phyloP scores from a whole-genome alignment of 2,329 filamentous ascomycete species.

The Trichophyton simii region DNA sequence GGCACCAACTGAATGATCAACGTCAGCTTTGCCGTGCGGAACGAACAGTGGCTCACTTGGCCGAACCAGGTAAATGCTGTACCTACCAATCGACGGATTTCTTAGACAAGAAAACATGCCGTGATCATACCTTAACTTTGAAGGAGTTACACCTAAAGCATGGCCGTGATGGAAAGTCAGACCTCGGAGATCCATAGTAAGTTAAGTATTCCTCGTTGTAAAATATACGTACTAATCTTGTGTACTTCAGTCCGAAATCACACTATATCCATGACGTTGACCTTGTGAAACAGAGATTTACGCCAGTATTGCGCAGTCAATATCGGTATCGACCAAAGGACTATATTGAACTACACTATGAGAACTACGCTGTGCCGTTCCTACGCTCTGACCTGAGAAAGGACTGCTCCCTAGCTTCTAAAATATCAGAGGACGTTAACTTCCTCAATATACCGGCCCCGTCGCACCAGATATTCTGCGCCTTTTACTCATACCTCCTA shows the following conservation, averaged over 20 bases:
- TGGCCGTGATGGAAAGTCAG: not conserved
- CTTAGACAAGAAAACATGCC: constrained; percentile 5
- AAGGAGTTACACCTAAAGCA: constrained; percentile 8
- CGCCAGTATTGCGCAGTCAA: constrained; percentile 10
- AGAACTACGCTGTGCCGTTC: constrained; percentile 10
- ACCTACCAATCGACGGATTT: not conserved
- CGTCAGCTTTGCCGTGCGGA: not conserved
- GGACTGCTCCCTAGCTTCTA: constrained; percentile 5
- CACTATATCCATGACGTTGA: constrained; percentile 12
- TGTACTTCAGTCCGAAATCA: constrained; percentile 7
- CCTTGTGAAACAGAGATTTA: constrained; percentile 6
- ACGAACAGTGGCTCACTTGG: not conserved
- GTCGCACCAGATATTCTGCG: constrained; percentile 8
- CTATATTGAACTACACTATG: constrained; percentile 11
- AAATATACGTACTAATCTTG: not conserved
- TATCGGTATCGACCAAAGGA: constrained; percentile 4
- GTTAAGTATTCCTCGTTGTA: not conserved
- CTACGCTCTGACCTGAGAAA: constrained; percentile 4
- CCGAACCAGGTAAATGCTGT: not conserved
- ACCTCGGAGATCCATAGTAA: constrained; percentile 7
- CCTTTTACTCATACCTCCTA: constrained; percentile 11
- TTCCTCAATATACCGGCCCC: constrained; percentile 6
- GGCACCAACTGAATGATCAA: not conserved
- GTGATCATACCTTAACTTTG: constrained; percentile 7
- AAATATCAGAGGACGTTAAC: not conserved